Evolutionary conservation across 129 eudicot species (phyloP).

Genomic region (Flaveria trinervia): DNA sequence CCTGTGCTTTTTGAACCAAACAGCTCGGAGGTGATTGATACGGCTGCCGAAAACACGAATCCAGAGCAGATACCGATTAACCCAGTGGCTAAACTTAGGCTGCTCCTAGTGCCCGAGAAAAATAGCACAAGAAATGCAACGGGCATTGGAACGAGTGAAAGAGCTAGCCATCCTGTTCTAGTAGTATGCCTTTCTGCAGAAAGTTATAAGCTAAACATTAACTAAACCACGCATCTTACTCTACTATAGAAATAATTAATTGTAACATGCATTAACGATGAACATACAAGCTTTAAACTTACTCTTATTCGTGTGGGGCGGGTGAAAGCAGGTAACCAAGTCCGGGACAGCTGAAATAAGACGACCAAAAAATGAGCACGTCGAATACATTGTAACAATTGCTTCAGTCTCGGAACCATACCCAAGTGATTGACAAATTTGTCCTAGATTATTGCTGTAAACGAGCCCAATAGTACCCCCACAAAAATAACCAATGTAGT

Average conservation of each 20-base stretch:
- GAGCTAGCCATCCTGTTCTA: slow-evolving; percentile 64
- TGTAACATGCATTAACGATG: not conserved
- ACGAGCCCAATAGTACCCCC: slow-evolving; percentile 67
- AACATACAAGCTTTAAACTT: slow-evolving; percentile 29
- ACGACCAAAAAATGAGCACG: slow-evolving; percentile 77
- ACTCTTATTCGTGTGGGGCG: slow-evolving; percentile 31
- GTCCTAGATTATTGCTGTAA: slow-evolving; percentile 61
- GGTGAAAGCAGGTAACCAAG: slow-evolving; percentile 31
- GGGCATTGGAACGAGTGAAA: slow-evolving; percentile 64
- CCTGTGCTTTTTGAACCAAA: slow-evolving; percentile 68
- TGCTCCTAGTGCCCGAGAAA: slow-evolving; percentile 32
- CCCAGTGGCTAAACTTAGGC: slow-evolving; percentile 48
- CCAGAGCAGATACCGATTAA: slow-evolving; percentile 59
- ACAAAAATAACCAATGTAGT: slow-evolving; percentile 50
- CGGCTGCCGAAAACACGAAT: slow-evolving; percentile 62
- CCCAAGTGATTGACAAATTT: slow-evolving; percentile 55
- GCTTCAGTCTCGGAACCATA: slow-evolving; percentile 28
- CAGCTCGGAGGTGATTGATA: slow-evolving; percentile 68
- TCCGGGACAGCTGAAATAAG: slow-evolving; percentile 68
- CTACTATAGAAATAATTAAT: not conserved
- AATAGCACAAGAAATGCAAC: slow-evolving; percentile 50
- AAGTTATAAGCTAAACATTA: not conserved
- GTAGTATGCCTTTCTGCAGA: slow-evolving; percentile 49
- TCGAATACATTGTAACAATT: slow-evolving; percentile 58
- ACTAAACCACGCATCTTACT: not conserved